Percentiles rank a stretch among this genome's conserved stretches.
Evolutionary conservation across 306 rosid genomes (phyloP).

Genomic region (Sicyos edulis): DNA sequence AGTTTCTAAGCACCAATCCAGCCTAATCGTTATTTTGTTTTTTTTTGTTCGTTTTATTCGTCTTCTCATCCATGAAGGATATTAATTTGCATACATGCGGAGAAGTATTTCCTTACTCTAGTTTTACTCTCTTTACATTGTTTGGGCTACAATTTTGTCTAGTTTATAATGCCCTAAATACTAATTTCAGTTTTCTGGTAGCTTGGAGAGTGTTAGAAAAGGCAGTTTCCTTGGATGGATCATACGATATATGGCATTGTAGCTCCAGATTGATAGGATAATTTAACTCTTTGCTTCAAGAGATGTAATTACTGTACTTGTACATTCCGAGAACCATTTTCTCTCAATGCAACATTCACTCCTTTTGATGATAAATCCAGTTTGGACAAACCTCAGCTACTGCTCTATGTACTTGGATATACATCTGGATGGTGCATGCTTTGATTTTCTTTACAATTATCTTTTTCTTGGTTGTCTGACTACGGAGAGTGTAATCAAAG

Average conservation of each 20-base stretch:
- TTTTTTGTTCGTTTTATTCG: constrained; percentile 3
- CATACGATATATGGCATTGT: background rate
- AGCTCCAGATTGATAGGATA: constrained; percentile 21
- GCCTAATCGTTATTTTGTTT: constrained; percentile 11
- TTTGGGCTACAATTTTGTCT: constrained; percentile 19
- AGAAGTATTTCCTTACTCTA: constrained; percentile 4
- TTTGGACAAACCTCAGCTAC: background rate
- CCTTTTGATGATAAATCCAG: background rate
- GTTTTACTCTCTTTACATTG: constrained; percentile 8
- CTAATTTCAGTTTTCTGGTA: constrained; percentile 1
- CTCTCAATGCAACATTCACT: background rate
- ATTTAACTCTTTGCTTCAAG: background rate
- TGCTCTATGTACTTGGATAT: background rate
- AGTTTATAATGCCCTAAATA: constrained; percentile 6
- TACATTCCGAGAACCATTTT: constrained; percentile 1
- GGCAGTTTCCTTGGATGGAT: constrained; percentile 6
- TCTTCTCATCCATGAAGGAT: background rate
- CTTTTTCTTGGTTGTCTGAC: background rate
- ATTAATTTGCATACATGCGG: constrained; percentile 1
- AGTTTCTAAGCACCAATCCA: constrained; percentile 30
- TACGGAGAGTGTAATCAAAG: constrained; percentile 5
- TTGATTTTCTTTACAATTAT: constrained; percentile 2
- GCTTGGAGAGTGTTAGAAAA: constrained; percentile 3
- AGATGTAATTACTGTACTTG: constrained; percentile 17
- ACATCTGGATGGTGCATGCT: constrained; percentile 8